Evolutionary conservation across 371 early-diverging fungal species (phyloP), one percentile per base, ranked within the genome.

Genomic region (Zopfochytrium polystomum): DNA sequence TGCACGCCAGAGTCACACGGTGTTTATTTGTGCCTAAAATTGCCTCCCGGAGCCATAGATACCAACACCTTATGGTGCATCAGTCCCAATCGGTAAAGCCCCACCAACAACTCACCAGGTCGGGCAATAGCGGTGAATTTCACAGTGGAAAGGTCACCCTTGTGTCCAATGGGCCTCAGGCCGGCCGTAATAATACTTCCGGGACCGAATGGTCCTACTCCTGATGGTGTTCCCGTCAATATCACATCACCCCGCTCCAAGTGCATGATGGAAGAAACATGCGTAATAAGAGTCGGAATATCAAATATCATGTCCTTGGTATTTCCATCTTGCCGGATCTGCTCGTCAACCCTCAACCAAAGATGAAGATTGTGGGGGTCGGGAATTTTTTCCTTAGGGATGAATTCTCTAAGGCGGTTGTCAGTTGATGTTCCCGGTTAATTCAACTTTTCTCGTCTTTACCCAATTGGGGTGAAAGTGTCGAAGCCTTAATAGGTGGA

Each of bases 241-340:
- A 77, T 76, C 29, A 78, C 62, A 47, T 79, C 93, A 18, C 93
- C 93, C 11, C 72, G 77, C 60, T 95, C 88, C 11, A 94, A 77
- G 27, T 79, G 88, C 93, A 92, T 92, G 65, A 93, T 84, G 4
- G 83, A 75, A 35, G 87, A 87, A 23, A 95, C 85, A 66, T 89
- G 80, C 49, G 83, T 82, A 34, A 95, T 83, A 42, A 94, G 71
- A 34, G 66, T 66, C 0, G 94, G 92, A 31, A 92, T 82, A 25
- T 78, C 78, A 72, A 96, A 95, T 22, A 95, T 86, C 94, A 95
- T 95, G 55, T 95, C 92, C 34, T 78, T 78, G 0, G 97, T 95
- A 55, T 78, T 79, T 6, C 95, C 95, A 58, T 90, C 70, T 54
- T 64, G 58, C 52, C 35, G 50, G 34, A 52, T 18, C 4, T 2